Base-by-base conservation (phyloP, 164 flowering plant genomes). In the Piper longum region DNA sequence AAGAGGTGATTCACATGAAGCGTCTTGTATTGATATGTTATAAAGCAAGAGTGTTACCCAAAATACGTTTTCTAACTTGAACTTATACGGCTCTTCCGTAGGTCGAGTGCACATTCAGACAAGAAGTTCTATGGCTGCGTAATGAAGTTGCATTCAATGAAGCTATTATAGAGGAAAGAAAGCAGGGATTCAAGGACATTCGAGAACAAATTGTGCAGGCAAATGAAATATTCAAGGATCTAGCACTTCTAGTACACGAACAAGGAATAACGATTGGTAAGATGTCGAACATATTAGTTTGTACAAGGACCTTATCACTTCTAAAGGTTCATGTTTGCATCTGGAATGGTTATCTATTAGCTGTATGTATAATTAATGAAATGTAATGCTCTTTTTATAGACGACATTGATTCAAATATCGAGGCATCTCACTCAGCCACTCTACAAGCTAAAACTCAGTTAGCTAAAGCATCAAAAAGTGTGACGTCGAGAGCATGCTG, bases 121-220 rank as follows among this genome's bases (percentile, higher is more conserved):
- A 78, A 54, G 86, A 84, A 73, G 41, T 87, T 16, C 11, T 82
- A 36, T 68, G 78, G 59, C 74, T 87, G 48, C 86, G 74, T 54
- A 87, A 83, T 79, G 93, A 87, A 68, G 74, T 84, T 69, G 74
- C 76, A 12, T 86, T 83, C 69, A 84, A 86, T 71, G 93, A 86
- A 64, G 87, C 88, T 67, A 83, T 83, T 16, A 82, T 85, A 61
- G 91, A 85, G 55, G 91, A 85, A 65, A 81, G 92, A 69, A 89
- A 84, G 19, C 87, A 82, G 61, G 89, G 92, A 19, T 75, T 86
- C 62, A 76, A 65, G 70, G 87, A 87, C 41, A 71, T 87, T 57
- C 76, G 82, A 68, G 78, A 75, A 43, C 80, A 87, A 72, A 87
- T 87, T 68, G 86, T 76, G 54, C 65, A 87, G 68, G 79, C 77